Evolutionary conservation across 306 rosid genomes (phyloP).

Genomic region (Cyamopsis tetragonoloba): DNA sequence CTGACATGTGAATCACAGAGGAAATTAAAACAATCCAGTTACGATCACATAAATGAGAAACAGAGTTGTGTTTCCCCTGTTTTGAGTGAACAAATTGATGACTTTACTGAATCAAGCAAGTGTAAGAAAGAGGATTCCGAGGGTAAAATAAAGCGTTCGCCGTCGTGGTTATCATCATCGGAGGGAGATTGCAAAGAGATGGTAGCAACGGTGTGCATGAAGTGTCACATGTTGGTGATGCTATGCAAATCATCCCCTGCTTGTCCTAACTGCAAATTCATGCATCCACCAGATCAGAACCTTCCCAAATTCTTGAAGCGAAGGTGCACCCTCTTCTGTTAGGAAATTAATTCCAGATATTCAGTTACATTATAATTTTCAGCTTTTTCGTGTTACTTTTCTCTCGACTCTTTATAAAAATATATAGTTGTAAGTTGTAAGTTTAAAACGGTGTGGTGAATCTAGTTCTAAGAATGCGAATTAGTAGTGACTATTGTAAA

Average conservation of each 20-base stretch:
- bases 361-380: neutral
- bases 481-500: slow-evolving; percentile 15
- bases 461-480: slow-evolving; percentile 18
- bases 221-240: slow-evolving; percentile 88
- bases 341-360: neutral
- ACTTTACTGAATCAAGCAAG: slow-evolving; percentile 26
- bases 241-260: slow-evolving; percentile 79
- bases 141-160: slow-evolving; percentile 17
- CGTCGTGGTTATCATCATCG: slow-evolving; percentile 48
- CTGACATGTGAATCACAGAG: slow-evolving; percentile 53
- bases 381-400: slow-evolving; percentile 8
- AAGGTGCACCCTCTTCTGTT: slow-evolving; percentile 49
- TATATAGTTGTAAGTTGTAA: slow-evolving; percentile 9
- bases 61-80: slow-evolving; percentile 12
- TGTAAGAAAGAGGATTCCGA: slow-evolving; percentile 28
- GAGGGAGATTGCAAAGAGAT: slow-evolving; percentile 60
- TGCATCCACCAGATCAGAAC: slow-evolving; percentile 63
- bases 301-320: slow-evolving; percentile 55
- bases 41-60: slow-evolving; percentile 12
- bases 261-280: slow-evolving; percentile 94
- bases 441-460: neutral
- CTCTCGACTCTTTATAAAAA: neutral
- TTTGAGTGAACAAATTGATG: slow-evolving; percentile 19
- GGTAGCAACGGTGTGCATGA: slow-evolving; percentile 87
- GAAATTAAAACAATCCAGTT: slow-evolving; percentile 20